phyloP scores from a whole-genome alignment of 768 basidiomycete species.

The Amanita fuliginea region DNA sequence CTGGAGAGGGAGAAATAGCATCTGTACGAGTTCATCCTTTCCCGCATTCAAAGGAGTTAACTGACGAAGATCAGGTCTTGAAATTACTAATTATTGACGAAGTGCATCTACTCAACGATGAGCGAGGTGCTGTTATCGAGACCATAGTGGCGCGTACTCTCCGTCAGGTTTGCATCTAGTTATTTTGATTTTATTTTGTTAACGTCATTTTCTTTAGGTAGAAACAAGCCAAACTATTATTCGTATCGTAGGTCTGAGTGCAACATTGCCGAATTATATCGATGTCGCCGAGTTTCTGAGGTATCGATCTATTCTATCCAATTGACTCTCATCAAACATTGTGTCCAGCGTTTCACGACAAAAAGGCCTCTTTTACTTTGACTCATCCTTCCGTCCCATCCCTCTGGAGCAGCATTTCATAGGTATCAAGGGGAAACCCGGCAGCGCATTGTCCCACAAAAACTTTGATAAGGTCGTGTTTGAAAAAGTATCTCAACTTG shows the following conservation, averaged over 20 bases:
- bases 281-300: constrained; percentile 93
- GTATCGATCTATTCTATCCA: constrained; percentile 26
- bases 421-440: constrained; percentile 83
- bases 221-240: constrained; percentile 95
- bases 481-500: constrained; percentile 82
- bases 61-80: constrained; percentile 45
- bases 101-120: constrained; percentile 94
- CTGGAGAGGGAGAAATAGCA: constrained; percentile 93
- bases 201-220: constrained; percentile 38
- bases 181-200: not conserved
- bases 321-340: not conserved
- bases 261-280: constrained; percentile 93
- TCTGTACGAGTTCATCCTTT: constrained; percentile 40
- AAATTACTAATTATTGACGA: constrained; percentile 97
- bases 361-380: constrained; percentile 92
- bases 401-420: constrained; percentile 97
- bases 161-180: constrained; percentile 46
- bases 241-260: constrained; percentile 91
- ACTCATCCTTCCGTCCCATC: constrained; percentile 92
- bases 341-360: constrained; percentile 66
- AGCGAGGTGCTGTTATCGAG: constrained; percentile 96
- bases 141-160: constrained; percentile 95
- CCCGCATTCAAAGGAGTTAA: not conserved
- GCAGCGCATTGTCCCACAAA: constrained; percentile 58
- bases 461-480: constrained; percentile 86